Evolutionary conservation across 1,284 basidiomycete species (phyloP), one percentile per base, ranked within the genome.

Genomic region (Marasmius fiardii): DNA sequence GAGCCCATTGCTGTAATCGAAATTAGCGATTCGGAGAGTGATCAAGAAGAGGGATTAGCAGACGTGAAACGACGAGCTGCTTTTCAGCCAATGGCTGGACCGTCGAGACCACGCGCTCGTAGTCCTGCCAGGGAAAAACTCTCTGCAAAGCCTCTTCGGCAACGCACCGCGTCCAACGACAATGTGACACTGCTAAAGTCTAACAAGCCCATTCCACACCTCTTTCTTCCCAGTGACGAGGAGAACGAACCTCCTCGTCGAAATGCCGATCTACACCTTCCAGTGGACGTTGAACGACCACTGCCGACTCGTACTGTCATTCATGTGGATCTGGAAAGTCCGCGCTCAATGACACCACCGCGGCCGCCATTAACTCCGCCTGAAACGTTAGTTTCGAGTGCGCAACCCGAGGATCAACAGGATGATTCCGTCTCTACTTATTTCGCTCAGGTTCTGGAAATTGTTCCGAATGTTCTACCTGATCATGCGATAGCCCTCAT

Each of bases 381-480:
- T 31, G 28, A 31, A 31, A 10, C 28, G 10, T 10, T 31, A 31
- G 28, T 10, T 31, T 31, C 10, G 28, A 31, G 10, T 10, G 10
- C 10, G 10, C 28, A 31, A 31, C 16, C 45, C 39, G 51, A 43
- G 23, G 20, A 44, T 34, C 41, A 54, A 7, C 37, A 20, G 16
- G 58, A 60, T 31, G 55, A 55, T 39, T 53, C 58, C 11, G 21
- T 54, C 26, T 54, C 57, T 8, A 20, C 14, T 23, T 70, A 64
- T 54, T 67, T 82, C 45, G 74, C 77, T 6, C 79, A 75, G 49
- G 74, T 89, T 34, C 70, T 87, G 41, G 86, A 88, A 64, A 77
- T 90, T 35, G 68, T 89, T 21, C 88, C 88, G 0, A 84, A 89
- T 61, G 84, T 88, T 10, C 73, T 78, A 8, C 80, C 82, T 0